Base-by-base conservation (phyloP, 2,329 filamentous ascomycete species). In the Pseudocercospora fijiensis region DNA sequence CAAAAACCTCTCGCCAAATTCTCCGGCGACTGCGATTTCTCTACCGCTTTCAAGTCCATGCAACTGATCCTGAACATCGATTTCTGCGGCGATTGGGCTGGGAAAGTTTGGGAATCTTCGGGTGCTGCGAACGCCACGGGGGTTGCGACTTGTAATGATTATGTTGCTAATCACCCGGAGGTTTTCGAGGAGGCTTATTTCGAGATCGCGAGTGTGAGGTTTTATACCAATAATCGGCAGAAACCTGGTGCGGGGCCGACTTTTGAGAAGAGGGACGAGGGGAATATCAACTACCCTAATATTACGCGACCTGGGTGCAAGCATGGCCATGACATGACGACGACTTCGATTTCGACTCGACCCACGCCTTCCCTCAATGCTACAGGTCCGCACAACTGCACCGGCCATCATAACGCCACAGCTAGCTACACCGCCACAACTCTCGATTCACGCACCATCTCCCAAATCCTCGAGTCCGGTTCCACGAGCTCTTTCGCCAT, bases 81-180 rank as follows among this genome's bases (percentile, higher is more conserved):
- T 5, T 91, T 96, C 76, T 97, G 93, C 77, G 93, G 93, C 20
- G 86, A 89, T 73, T 96, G 92, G 92, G 92, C 92, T 7, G 91
- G 91, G 24, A 75, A 80, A 47, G 86, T 88, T 33, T 96, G 90
- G 88, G 72, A 73, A 56, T 72, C 76, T 30, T 82, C 87, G 64
- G 82, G 84, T 49, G 93, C 90, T 76, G 78, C 82, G 1, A 78
- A 83, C 45, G 81, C 86, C 11, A 77, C 75, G 11, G 73, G 73
- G 68, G 90, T 86, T 0, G 66, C 77, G 43, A 88, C 86, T 0
- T 96, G 93, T 80, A 74, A 87, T 27, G 85, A 86, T 24, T 96
- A 86, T 75, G 92, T 96, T 22, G 81, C 82, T 60, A 80, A 84
- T 69, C 90, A 93, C 76, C 90, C 92, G 0, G 72, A 77, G 8